These are phyloP conservation scores for Phytophthora fragariaefolia DNA, from an alignment of 352 stramenopile species.

Conservation along the genomic window DNA sequence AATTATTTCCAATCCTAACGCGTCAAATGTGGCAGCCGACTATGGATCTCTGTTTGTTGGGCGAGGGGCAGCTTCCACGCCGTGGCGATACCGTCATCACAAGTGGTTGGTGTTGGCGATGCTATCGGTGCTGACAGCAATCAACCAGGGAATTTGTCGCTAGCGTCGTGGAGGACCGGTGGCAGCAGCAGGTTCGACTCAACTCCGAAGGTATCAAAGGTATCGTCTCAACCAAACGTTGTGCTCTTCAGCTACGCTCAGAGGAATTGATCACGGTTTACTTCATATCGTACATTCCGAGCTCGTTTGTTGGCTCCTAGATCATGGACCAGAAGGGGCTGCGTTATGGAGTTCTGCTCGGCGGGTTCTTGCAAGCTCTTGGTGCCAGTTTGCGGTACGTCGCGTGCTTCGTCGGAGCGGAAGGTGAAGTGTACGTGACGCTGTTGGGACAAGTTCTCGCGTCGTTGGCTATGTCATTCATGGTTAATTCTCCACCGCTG, in stretches of 20 bases:
- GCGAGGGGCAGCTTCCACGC: no score
- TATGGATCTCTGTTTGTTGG: background rate
- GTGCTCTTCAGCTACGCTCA: conserved; percentile 47
- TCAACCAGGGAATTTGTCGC: conserved; percentile 76
- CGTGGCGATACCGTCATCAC: background rate
- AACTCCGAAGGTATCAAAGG: background rate
- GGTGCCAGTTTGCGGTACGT: conserved; percentile 55
- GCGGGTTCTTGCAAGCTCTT: conserved; percentile 54
- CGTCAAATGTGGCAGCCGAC: background rate
- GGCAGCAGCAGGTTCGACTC: conserved; percentile 47
- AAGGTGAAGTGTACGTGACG: conserved; percentile 41
- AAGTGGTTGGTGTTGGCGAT: conserved; percentile 77
- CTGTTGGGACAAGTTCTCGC: conserved; percentile 64
- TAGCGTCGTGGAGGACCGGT: conserved; percentile 57
- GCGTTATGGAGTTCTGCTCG: conserved; percentile 59
- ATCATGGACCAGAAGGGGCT: conserved; percentile 76
- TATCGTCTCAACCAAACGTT: background rate
- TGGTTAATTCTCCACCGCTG: conserved; percentile 75
- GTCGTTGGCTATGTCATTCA: conserved; percentile 77
- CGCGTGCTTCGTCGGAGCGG: conserved; percentile 30
- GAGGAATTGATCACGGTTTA: conserved; percentile 77
- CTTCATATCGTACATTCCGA: conserved; percentile 76
- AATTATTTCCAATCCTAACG: background rate
- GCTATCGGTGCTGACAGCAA: conserved; percentile 38
- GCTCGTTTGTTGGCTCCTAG: conserved; percentile 74